Evolutionary conservation across 306 rosid species (phyloP).

Genomic region (Cucumis melo): DNA sequence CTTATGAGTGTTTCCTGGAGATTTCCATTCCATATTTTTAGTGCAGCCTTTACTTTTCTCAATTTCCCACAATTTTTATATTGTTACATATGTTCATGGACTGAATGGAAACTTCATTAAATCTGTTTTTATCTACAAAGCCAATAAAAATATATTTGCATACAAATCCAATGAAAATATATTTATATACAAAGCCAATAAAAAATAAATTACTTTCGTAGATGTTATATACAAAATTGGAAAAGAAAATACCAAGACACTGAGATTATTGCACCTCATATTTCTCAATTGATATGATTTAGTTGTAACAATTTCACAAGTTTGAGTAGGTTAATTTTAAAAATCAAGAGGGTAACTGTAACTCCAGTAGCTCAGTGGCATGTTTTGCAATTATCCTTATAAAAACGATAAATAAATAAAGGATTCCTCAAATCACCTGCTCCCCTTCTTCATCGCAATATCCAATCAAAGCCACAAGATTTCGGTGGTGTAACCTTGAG

Average conservation of each 20-base stretch:
- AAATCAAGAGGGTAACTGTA: neutral
- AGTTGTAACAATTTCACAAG: neutral
- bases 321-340: neutral
- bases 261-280: neutral
- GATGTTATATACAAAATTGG: neutral
- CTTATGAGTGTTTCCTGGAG: no score
- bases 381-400: neutral
- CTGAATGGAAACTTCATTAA: neutral
- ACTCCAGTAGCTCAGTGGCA: neutral
- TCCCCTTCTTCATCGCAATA: constrained; percentile 74
- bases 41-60: no score
- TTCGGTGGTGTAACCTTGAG: constrained; percentile 74
- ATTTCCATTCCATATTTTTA: no score
- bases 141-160: neutral
- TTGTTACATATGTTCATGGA: neutral
- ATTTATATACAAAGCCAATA: neutral
- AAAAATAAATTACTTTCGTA: neutral
- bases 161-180: neutral
- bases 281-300: neutral
- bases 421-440: constrained; percentile 34
- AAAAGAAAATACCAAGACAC: neutral
- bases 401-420: neutral
- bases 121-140: neutral
- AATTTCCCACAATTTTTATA: neutral
- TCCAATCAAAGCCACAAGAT: constrained; percentile 70